phyloP scores from a whole-genome alignment of 2,329 filamentous ascomycete species.

The Alternaria sp. region DNA sequence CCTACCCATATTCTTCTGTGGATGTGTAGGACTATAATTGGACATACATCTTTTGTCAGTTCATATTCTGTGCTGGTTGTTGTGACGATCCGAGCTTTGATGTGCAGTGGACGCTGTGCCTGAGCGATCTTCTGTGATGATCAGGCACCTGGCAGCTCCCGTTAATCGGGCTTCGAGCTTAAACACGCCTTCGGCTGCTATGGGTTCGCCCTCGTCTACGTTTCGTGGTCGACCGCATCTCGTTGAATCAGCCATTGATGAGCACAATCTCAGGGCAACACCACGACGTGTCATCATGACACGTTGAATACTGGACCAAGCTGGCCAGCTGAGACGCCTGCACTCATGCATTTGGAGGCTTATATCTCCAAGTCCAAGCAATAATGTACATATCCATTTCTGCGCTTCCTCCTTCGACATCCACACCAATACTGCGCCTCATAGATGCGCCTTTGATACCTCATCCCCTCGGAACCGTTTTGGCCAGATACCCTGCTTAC shows the following conservation, averaged over 20 bases:
- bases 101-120: not conserved
- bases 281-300: not conserved
- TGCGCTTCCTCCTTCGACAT: not conserved
- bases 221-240: not conserved
- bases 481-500: conserved; percentile 43
- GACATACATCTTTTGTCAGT: conserved; percentile 51
- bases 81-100: not conserved
- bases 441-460: conserved; percentile 32
- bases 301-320: not conserved
- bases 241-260: not conserved
- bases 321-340: not conserved
- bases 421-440: not conserved
- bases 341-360: not conserved
- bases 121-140: not conserved
- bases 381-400: not conserved
- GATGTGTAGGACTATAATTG: conserved; percentile 56
- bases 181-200: not conserved
- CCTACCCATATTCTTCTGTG: conserved; percentile 51
- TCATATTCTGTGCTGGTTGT: not conserved
- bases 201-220: too few species aligned
- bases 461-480: conserved; percentile 31
- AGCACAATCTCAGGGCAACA: not conserved
- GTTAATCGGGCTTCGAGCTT: not conserved
- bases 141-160: not conserved
- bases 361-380: not conserved